phyloP scores from a whole-genome alignment of 2,329 filamentous ascomycete genomes.

The Botrytis byssoidea region DNA sequence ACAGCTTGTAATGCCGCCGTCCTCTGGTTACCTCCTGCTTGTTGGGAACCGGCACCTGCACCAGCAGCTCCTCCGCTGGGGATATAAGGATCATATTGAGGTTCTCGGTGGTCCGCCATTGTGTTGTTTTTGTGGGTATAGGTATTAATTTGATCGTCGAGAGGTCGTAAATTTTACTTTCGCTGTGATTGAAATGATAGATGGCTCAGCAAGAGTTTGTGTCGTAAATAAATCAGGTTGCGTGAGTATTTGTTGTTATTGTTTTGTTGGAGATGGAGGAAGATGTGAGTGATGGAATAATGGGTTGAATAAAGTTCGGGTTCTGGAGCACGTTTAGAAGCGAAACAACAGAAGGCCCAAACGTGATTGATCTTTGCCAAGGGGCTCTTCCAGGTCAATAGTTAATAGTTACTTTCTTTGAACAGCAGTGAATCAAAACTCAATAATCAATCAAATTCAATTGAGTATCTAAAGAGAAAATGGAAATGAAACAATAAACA shows the following conservation, averaged over 20 bases:
- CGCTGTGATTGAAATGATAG: neutral
- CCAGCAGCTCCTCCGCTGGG: slow-evolving; percentile 32
- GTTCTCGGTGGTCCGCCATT: slow-evolving; percentile 35
- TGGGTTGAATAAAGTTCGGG: neutral
- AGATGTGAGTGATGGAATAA: slow-evolving; percentile 1
- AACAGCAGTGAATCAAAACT: neutral
- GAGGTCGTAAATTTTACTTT: neutral
- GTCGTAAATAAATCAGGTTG: neutral
- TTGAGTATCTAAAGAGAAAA: neutral
- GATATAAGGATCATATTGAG: slow-evolving; percentile 40
- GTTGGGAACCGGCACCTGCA: slow-evolving; percentile 45
- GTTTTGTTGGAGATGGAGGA: slow-evolving; percentile 4
- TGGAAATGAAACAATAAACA: neutral
- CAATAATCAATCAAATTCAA: neutral
- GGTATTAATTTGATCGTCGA: slow-evolving; percentile 1
- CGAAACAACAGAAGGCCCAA: slow-evolving; percentile 20
- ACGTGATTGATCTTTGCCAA: slow-evolving; percentile 20
- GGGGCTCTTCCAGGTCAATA: slow-evolving; percentile 10
- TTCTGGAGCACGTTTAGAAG: slow-evolving; percentile 16
- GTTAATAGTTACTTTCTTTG: slow-evolving; percentile 2
- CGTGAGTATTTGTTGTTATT: neutral
- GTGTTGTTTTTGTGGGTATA: slow-evolving; percentile 22
- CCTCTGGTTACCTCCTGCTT: slow-evolving; percentile 52
- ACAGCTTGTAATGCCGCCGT: slow-evolving; percentile 80
- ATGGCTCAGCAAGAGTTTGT: neutral